Evolutionary conservation across 83 land plant species (phyloP).

Genomic region (Larix sibirica): DNA sequence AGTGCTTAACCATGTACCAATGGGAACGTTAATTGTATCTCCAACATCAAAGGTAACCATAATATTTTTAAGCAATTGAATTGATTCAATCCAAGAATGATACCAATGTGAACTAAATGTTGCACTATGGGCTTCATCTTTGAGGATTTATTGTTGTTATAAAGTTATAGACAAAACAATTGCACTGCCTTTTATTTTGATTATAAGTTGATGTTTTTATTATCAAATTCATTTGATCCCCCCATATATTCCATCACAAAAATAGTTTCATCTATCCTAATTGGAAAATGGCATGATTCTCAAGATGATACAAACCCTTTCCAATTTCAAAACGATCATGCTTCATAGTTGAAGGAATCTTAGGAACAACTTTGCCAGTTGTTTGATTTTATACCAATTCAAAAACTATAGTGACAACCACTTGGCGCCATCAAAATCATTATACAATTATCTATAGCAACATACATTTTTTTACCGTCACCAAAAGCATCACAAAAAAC

Average conservation of each 20-base stretch:
- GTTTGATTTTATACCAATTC: too few species aligned
- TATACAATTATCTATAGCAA: too few species aligned
- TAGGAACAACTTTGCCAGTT: too few species aligned
- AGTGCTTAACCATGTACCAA: conserved; percentile 15
- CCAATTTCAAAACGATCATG: too few species aligned
- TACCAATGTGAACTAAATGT: conserved; percentile 30
- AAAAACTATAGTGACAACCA: too few species aligned
- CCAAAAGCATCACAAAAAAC: too few species aligned
- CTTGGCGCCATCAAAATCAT: too few species aligned
- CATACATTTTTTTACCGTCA: too few species aligned
- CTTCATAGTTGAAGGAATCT: too few species aligned
- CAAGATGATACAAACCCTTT: too few species aligned
- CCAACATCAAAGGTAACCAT: conserved; percentile 8
- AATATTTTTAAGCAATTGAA: conserved; percentile 27
- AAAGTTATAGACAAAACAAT: conserved; percentile 40
- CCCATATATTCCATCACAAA: conserved; percentile 29
- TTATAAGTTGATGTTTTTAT: conserved; percentile 22
- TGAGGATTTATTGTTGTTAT: conserved; percentile 46
- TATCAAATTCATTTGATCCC: conserved; percentile 13
- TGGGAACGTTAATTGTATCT: conserved; percentile 37
- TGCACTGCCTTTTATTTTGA: conserved; percentile 45
- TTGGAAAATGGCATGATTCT: conserved; percentile 26
- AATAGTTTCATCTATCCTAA: conserved; percentile 40
- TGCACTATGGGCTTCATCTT: conserved; percentile 58
- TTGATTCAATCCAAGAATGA: conserved; percentile 23